Base-by-base conservation (phyloP, 352 stramenopile species). In the Globisporangium heterothallicum region DNA sequence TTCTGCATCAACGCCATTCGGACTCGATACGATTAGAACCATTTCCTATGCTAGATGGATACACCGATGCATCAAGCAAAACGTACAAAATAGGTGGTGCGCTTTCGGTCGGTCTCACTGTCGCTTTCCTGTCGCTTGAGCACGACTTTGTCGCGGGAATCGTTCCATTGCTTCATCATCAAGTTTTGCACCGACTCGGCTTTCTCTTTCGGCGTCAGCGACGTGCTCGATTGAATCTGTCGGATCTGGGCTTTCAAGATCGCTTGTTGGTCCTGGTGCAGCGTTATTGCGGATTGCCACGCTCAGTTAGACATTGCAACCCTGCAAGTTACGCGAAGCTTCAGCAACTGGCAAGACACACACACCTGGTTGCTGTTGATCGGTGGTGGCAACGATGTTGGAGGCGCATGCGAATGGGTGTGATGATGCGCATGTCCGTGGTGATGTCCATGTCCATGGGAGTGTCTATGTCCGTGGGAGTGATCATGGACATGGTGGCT, bases 131-230 rank as follows among this genome's bases (percentile, higher is more conserved):
- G 58, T 56, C 74, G 68, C 4, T 65, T 58, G 22, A 64, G 51
- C 34, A 59, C 59, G 2, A 72, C 64, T 45, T 82, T 82, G 27
- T 78, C 70, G 46, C 81, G 79, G 21, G 78, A 74, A 42, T 88
- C 78, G 14, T 79, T 90, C 78, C 79, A 93, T 26, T 79, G 59
- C 61, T 92, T 82, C 80, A 91, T 93, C 83, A 93, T 93, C 27
- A 93, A 71, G 27, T 86, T 84, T 51, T 93, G 79, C 34, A 93
- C 75, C 9, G 70, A 86, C 44, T 91, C 77, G 19, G 79, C 79
- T 53, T 93, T 93, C 63, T 90, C 76, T 57, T 90, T 88, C 13
- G 78, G 78, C 1, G 78, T 90, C 6, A 93, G 56, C 29, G 77
- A 84, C 22, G 73, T 81, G 49, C 76, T 88, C 24, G 80, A 74